Evolutionary conservation across 1,284 basidiomycete genomes (phyloP), one percentile per base, ranked within the genome.

Genomic region (Rhodotorula glutinis): DNA sequence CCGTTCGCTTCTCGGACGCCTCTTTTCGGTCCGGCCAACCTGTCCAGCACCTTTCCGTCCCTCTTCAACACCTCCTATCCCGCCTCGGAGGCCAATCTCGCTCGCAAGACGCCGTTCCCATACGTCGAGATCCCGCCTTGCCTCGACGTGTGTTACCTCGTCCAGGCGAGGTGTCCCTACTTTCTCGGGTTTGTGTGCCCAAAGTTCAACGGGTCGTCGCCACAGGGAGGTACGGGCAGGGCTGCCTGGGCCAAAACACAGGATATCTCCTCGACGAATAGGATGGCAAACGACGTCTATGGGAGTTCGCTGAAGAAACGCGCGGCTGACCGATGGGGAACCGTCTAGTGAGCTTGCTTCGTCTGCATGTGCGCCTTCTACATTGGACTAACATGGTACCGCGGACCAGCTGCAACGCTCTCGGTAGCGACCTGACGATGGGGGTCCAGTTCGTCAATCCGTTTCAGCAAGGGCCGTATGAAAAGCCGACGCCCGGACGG

Each of bases 61-160:
- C 56, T 71, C 33, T 66, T 66, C 61, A 69, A 69, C 56, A 10
- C 51, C 16, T 64, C 68, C 3, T 70, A 43, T 52, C 62, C 58
- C 21, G 3, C 62, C 19, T 41, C 56, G 3, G 23, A 38, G 2
- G 25, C 43, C 16, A 46, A 60, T 57, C 13, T 33, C 0, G 17
- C 19, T 21, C 21, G 38, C 8, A n/a, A 57, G 38, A 64, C 63
- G 3, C 71, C 63, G 29, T 77, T 76, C 53, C 75, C 75, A 0
- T 77, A 77, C 57, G 58, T 54, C 38, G 76, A 77, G 51, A 56
- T 76, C 10, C 73, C 71, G 14, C 75, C 76, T 25, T 76, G 76
- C 62, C 62, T 69, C 25, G 73, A 69, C 27, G 60, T 71, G 14
- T 77, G 76, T 55, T 25, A 69, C 33, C 57, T 74, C 10, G 75